Percentiles rank a stretch among this genome's conserved stretches.
Evolutionary conservation across 2,329 filamentous ascomycete species (phyloP).

Genomic region (Thermothelomyces thermophilus): DNA sequence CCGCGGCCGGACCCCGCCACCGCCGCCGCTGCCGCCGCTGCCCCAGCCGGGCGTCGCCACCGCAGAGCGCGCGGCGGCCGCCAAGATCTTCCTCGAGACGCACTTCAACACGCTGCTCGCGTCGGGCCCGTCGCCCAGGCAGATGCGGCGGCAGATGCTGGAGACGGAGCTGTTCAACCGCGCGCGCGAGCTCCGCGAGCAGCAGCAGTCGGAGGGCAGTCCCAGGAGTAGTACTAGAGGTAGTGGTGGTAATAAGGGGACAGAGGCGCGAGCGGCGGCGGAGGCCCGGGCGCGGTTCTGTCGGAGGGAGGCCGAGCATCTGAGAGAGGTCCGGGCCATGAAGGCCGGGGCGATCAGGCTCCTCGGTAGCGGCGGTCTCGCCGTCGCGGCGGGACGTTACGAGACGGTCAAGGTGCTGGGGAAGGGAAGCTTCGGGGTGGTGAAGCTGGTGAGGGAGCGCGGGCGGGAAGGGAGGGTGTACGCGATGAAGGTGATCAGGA

Average conservation of each 20-base stretch:
- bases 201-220: background rate
- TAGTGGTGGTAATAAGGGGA: background rate
- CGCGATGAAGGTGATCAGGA: conserved; percentile 96
- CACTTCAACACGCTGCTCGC: conserved; percentile 68
- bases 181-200: background rate
- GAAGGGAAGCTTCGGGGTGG: conserved; percentile 91
- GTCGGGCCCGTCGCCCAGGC: conserved; percentile 48
- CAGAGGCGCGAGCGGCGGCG: conserved; percentile 32
- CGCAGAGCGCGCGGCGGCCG: conserved; percentile 69
- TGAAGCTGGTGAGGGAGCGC: conserved; percentile 73
- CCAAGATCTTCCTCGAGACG: conserved; percentile 81
- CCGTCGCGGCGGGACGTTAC: no score
- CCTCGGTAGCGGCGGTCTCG: no score
- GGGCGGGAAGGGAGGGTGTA: conserved; percentile 58
- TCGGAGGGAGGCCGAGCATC: conserved; percentile 62
- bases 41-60: conserved; percentile 43
- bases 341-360: conserved; percentile 51
- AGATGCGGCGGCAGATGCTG: conserved; percentile 54
- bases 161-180: conserved; percentile 55
- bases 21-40: conserved; percentile 64
- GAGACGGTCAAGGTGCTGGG: conserved; percentile 77
- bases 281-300: conserved; percentile 58
- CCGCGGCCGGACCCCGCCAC: conserved; percentile 43
- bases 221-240: conserved; percentile 27
- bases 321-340: conserved; percentile 65